Evolutionary conservation across 1,139 yeast genomes (phyloP).

Genomic region (Hansenula sp.): DNA sequence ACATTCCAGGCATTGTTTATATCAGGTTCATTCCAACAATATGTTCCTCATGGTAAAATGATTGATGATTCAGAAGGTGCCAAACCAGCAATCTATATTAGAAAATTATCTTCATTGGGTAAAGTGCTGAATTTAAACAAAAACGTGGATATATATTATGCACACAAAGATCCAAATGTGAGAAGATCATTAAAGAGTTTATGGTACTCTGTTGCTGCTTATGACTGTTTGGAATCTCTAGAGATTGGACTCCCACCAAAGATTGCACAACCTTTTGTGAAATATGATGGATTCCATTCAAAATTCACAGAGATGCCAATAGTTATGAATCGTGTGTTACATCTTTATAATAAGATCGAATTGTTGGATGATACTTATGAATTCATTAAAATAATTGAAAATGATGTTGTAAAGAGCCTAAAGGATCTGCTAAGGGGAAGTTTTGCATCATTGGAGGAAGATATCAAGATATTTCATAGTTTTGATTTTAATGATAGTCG

Average conservation of each 20-base stretch:
- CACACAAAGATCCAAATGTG: constrained; percentile 4
- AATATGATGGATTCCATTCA: constrained; percentile 1
- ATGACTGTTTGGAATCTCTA: constrained; percentile 11
- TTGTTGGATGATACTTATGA: constrained; percentile 2
- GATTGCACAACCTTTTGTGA: constrained; percentile 3
- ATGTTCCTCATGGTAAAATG: constrained; percentile 11
- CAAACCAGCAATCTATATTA: not conserved
- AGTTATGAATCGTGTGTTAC: not conserved
- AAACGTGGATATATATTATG: constrained; percentile 11
- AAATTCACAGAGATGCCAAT: not conserved
- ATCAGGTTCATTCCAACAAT: constrained; percentile 4
- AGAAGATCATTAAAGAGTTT: constrained; percentile 9
- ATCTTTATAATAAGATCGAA: not conserved
- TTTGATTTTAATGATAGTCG: constrained; percentile 6
- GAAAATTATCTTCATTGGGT: constrained; percentile 8
- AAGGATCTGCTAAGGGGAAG: constrained; percentile 4
- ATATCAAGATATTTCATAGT: constrained; percentile 2
- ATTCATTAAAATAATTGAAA: constrained; percentile 9
- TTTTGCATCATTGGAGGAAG: constrained; percentile 6
- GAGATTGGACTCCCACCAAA: constrained; percentile 14
- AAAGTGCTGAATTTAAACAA: constrained; percentile 8
- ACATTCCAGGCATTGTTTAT: not conserved
- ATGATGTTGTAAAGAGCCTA: constrained; percentile 6
- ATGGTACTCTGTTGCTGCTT: constrained; percentile 11
- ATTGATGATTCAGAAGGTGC: constrained; percentile 9